A percentile compares a stretch with the other conserved stretches of the same genome.
phyloP scores from a whole-genome alignment of 140 eudicot species.

The Stevia rebaudiana region DNA sequence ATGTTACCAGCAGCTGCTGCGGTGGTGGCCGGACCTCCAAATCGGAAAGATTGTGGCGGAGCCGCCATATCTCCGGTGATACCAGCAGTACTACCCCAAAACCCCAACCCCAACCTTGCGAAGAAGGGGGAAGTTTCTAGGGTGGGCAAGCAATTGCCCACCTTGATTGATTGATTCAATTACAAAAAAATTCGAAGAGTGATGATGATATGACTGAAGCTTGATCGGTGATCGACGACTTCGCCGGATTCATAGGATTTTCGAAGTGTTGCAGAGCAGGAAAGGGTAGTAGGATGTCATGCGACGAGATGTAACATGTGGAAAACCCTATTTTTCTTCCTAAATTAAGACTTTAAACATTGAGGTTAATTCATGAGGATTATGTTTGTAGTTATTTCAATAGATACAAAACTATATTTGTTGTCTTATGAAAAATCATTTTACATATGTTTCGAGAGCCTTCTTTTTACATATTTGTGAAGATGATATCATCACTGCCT shows the following conservation, averaged over 20 bases:
- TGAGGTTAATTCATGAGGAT: too few relatives aligned
- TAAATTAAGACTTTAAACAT: too few relatives aligned
- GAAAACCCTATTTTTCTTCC: too few relatives aligned
- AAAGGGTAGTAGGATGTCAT: too few relatives aligned
- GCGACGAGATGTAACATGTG: too few relatives aligned
- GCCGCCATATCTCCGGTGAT: slow-evolving; percentile 35
- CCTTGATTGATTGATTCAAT: slow-evolving; percentile 3
- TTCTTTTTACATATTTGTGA: too few relatives aligned
- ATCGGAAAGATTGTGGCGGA: slow-evolving; percentile 51
- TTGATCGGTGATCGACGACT: not conserved
- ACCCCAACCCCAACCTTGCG: slow-evolving; percentile 41
- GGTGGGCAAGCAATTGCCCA: slow-evolving; percentile 29
- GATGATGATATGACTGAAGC: not conserved
- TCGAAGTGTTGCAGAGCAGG: not conserved
- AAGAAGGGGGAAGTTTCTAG: slow-evolving; percentile 41
- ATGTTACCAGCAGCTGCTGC: slow-evolving; percentile 53
- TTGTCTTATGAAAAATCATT: too few relatives aligned
- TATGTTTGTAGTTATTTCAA: too few relatives aligned
- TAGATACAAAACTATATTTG: too few relatives aligned
- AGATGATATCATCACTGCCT: too few relatives aligned
- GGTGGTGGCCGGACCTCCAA: slow-evolving; percentile 39
- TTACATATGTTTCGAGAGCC: too few relatives aligned
- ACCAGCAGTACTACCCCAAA: slow-evolving; percentile 21
- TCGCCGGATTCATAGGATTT: not conserved
- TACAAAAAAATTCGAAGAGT: not conserved